Evolutionary conservation across 2,329 filamentous ascomycete genomes (phyloP).

Genomic region (Ceratocystis lukuohia): DNA sequence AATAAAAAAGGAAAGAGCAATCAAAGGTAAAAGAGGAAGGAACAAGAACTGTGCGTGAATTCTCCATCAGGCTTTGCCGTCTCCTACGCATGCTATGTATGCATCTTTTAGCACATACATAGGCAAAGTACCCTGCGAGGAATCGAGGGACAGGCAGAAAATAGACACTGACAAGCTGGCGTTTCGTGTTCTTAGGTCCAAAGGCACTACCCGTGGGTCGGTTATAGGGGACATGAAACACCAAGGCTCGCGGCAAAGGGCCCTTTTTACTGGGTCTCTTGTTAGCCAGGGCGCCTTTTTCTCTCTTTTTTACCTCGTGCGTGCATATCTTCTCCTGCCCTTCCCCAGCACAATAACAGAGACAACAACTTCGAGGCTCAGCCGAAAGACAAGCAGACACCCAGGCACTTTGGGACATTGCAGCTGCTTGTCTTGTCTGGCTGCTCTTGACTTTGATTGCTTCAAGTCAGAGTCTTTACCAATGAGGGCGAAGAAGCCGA

Average conservation of each 20-base stretch:
- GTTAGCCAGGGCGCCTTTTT: not conserved
- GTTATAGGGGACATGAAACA: slow-evolving; percentile 15
- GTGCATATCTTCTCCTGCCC: not conserved
- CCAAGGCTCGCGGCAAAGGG: slow-evolving; percentile 10
- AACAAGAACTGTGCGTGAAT: not conserved
- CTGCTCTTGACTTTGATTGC: too few relatives aligned
- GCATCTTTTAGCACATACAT: not conserved
- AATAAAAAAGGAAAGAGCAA: not conserved
- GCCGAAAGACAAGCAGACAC: too few relatives aligned
- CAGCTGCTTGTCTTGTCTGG: too few relatives aligned
- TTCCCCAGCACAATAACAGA: not conserved
- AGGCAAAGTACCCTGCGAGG: not conserved
- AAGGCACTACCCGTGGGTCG: slow-evolving; percentile 6
- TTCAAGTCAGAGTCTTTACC: too few relatives aligned
- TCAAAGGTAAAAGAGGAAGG: not conserved
- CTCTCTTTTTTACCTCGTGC: not conserved
- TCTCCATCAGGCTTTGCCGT: not conserved
- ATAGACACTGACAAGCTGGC: slow-evolving; percentile 3
- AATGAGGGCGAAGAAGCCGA: too few relatives aligned
- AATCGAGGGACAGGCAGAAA: not conserved
- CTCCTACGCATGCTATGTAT: not conserved
- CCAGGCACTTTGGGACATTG: too few relatives aligned
- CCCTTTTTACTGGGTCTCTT: not conserved
- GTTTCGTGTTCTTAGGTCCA: slow-evolving; percentile 11
- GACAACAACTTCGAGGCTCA: too few relatives aligned